These are phyloP conservation scores for Cryphonectria carpinicola DNA, from an alignment of 2,329 filamentous ascomycete species.

Conservation along the genomic window DNA sequence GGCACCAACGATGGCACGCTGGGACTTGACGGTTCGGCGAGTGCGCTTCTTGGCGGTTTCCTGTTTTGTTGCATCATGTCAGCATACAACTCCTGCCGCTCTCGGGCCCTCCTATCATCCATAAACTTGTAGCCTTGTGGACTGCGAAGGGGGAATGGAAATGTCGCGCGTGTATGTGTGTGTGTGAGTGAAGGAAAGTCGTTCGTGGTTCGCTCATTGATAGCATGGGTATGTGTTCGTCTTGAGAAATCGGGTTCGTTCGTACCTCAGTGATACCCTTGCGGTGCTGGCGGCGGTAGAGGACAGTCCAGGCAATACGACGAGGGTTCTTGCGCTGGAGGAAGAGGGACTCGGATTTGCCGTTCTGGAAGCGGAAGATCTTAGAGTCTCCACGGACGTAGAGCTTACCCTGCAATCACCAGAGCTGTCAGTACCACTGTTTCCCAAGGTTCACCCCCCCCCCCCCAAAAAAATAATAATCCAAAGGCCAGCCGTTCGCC, in stretches of 20 bases:
- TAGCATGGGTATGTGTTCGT: slow-evolving; percentile 15
- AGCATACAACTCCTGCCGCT: slow-evolving; percentile 36
- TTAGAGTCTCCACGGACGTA: slow-evolving; percentile 99
- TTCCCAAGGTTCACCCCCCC: background rate
- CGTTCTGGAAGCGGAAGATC: slow-evolving; percentile 99
- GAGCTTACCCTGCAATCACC: slow-evolving; percentile 83
- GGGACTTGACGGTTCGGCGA: slow-evolving; percentile 95
- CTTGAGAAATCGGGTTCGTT: slow-evolving; percentile 32
- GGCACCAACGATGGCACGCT: slow-evolving; percentile 98
- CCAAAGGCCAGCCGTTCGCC: background rate
- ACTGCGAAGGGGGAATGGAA: background rate
- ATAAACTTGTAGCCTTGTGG: background rate
- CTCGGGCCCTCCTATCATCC: background rate
- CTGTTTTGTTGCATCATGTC: slow-evolving; percentile 59
- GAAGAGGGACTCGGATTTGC: slow-evolving; percentile 99
- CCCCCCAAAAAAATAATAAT: background rate
- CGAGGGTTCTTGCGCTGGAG: slow-evolving; percentile 99
- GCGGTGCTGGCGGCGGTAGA: slow-evolving; percentile 98
- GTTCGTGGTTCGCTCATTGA: slow-evolving; percentile 2
- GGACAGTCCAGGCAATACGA: slow-evolving; percentile 97
- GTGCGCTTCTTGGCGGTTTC: slow-evolving; percentile 99
- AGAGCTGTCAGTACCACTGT: slow-evolving; percentile 36
- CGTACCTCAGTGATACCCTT: slow-evolving; percentile 99
- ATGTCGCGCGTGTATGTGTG: background rate
- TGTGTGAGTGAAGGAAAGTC: slow-evolving; percentile 9